Conservation (phyloP, 1,284 basidiomycete genomes). For the Pterula multifida region DNA sequence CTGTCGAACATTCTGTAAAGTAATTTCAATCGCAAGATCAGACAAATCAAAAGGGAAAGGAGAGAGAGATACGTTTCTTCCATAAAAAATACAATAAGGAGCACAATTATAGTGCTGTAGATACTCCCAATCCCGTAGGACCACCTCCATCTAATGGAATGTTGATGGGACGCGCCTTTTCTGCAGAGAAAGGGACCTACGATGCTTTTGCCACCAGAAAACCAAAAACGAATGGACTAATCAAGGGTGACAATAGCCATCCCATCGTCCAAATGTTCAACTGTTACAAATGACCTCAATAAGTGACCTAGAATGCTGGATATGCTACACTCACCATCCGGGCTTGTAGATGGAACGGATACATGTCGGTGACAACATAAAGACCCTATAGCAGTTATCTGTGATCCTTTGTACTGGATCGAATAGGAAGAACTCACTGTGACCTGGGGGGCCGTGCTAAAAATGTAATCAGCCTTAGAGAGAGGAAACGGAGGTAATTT, state of each 20-base stretch:
- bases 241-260: constrained; percentile 52
- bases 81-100: constrained; percentile 29
- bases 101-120: constrained; percentile 26
- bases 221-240: constrained; percentile 59
- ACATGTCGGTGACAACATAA: constrained; percentile 56
- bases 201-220: constrained; percentile 48
- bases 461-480: background rate
- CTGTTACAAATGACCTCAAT: constrained; percentile 20
- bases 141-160: constrained; percentile 46
- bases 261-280: constrained; percentile 66
- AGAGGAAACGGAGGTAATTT: constrained; percentile 7
- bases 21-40: too few relatives aligned
- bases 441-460: constrained; percentile 54
- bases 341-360: constrained; percentile 66
- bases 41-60: too few relatives aligned
- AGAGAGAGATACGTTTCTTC: constrained; percentile 40
- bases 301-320: background rate
- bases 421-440: constrained; percentile 34
- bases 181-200: constrained; percentile 19
- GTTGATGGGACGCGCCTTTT: background rate
- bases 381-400: constrained; percentile 31
- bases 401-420: background rate
- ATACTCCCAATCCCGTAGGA: constrained; percentile 46
- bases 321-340: constrained; percentile 33
- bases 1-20: constrained; percentile 33